Conservation (phyloP, 164 flowering plant species). For the Paratinospora sagittata region DNA sequence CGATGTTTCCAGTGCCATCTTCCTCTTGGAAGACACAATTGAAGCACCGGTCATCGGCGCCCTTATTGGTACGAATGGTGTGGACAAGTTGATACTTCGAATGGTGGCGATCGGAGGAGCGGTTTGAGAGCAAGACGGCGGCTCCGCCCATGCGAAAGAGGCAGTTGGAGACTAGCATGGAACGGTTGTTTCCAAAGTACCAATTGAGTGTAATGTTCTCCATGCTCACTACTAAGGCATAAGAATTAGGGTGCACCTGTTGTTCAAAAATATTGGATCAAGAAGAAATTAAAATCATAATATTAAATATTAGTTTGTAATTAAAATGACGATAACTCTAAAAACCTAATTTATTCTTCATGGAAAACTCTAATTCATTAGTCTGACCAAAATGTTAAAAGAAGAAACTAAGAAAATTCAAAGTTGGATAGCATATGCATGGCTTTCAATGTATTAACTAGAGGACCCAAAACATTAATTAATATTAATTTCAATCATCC, state of each 20-base stretch:
- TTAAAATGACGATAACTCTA: no score
- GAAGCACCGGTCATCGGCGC: conserved; percentile 25
- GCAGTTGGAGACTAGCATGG: conserved; percentile 20
- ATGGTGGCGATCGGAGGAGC: conserved; percentile 18
- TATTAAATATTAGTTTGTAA: no score
- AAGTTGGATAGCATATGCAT: no score
- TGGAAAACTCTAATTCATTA: no score
- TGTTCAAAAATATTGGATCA: not conserved
- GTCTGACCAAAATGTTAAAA: no score
- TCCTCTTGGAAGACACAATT: conserved; percentile 32
- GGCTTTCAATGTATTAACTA: no score
- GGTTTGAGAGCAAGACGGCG: conserved; percentile 42
- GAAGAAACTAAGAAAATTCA: no score
- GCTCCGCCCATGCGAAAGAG: conserved; percentile 23
- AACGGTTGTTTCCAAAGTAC: conserved; percentile 22
- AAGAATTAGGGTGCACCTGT: conserved; percentile 18
- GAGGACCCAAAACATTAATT: no score
- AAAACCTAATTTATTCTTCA: no score
- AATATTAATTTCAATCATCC: no score
- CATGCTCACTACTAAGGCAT: conserved; percentile 17
- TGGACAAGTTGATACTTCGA: conserved; percentile 29
- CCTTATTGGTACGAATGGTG: conserved; percentile 27
- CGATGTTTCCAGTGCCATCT: conserved; percentile 21
- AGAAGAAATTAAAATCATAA: not conserved
- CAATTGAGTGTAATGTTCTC: conserved; percentile 20